Conservation (phyloP, 805 yeast species). For the Kurtzmaniella fragi region DNA sequence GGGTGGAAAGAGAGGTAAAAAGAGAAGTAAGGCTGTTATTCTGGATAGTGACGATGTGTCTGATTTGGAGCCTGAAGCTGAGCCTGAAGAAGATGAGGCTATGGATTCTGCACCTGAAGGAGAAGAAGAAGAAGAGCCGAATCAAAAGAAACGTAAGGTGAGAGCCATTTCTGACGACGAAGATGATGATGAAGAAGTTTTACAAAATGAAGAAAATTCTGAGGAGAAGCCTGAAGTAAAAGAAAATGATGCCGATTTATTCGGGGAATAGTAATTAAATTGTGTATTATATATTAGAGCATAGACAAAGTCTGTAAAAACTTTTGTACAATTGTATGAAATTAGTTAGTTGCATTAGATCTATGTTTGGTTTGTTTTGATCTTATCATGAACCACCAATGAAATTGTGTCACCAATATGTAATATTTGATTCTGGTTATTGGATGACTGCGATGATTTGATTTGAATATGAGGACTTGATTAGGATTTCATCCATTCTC, state of each 20-base stretch:
- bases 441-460: conserved; percentile 3
- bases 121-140: conserved; percentile 6
- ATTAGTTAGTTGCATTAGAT: too few species aligned
- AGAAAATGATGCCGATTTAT: neutral
- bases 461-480: too few species aligned
- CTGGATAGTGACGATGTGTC: conserved; percentile 32
- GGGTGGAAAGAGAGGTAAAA: conserved; percentile 16
- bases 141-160: conserved; percentile 17
- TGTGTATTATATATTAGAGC: too few species aligned
- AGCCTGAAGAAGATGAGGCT: conserved; percentile 3
- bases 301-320: too few species aligned
- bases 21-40: conserved; percentile 26
- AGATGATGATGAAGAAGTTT: conserved; percentile 24
- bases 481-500: conserved; percentile 30
- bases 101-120: neutral
- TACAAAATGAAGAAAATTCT: conserved; percentile 8
- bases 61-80: conserved; percentile 9
- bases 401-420: too few species aligned
- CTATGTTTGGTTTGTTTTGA: too few species aligned
- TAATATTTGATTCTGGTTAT: too few species aligned
- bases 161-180: conserved; percentile 32
- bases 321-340: too few species aligned
- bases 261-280: too few species aligned
- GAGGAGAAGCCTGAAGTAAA: conserved; percentile 18
- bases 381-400: too few species aligned